A percentile compares a stretch with the other conserved stretches of the same genome.
Evolutionary conservation across 257 asterid species (phyloP).

Genomic region (Solanum lycopersicoides): DNA sequence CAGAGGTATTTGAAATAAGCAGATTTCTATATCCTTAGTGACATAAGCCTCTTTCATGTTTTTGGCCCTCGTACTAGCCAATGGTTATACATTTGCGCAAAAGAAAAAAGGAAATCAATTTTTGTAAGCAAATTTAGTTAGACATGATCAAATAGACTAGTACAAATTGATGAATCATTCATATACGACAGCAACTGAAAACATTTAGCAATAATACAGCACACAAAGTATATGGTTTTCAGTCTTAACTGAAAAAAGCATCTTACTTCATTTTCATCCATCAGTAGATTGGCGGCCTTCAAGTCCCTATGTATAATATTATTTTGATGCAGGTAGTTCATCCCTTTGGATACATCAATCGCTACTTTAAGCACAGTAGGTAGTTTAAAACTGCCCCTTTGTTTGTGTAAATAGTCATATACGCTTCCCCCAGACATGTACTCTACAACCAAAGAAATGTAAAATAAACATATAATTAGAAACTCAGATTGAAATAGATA

Average conservation of each 20-base stretch:
- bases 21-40: neutral
- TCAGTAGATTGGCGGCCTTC: slow-evolving; percentile 94
- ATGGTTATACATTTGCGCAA: neutral
- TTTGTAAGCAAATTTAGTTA: neutral
- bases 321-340: slow-evolving; percentile 97
- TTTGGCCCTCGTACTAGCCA: neutral
- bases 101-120: neutral
- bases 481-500: neutral
- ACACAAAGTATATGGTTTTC: neutral
- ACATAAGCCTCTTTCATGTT: neutral
- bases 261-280: slow-evolving; percentile 95
- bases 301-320: slow-evolving; percentile 93
- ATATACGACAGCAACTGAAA: neutral
- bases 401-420: slow-evolving; percentile 90
- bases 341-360: slow-evolving; percentile 90
- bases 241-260: neutral
- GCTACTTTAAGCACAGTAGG: slow-evolving; percentile 88
- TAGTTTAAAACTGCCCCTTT: slow-evolving; percentile 82
- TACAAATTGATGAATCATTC: neutral
- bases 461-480: slow-evolving; percentile 1
- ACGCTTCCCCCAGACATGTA: slow-evolving; percentile 98
- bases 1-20: neutral
- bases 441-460: slow-evolving; percentile 33
- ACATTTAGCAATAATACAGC: neutral
- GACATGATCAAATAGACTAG: neutral